Evolutionary conservation across 345 rosid genomes (phyloP).

Genomic region (Lumnitzera littorea): DNA sequence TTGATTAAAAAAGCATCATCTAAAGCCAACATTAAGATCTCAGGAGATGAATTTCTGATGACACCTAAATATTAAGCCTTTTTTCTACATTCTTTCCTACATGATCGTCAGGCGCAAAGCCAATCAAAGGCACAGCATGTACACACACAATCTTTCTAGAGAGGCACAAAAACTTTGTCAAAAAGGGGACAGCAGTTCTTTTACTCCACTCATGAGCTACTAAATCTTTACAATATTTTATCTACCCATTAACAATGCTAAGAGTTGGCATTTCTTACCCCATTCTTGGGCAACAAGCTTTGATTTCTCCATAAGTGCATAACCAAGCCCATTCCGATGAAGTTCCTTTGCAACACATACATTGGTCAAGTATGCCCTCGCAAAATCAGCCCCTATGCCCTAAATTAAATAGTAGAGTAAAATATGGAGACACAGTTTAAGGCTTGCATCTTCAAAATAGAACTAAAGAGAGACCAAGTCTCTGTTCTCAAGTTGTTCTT

Average conservation of each 20-base stretch:
- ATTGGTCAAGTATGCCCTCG: conserved; percentile 84
- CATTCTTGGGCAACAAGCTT: conserved; percentile 61
- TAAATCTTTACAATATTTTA: neutral
- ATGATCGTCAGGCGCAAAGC: too few species aligned
- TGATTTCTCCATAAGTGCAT: conserved; percentile 45
- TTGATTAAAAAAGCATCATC: too few species aligned
- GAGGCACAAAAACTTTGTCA: too few species aligned
- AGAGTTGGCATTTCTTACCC: conserved; percentile 41
- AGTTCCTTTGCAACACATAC: conserved; percentile 84
- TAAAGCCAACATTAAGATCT: too few species aligned
- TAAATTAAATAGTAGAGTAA: neutral
- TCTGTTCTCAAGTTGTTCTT: too few species aligned
- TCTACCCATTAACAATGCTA: neutral
- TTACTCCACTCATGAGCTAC: neutral
- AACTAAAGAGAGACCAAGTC: too few species aligned
- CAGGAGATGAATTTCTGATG: too few species aligned
- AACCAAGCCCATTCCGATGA: conserved; percentile 67
- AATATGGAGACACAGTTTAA: neutral
- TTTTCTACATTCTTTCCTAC: too few species aligned
- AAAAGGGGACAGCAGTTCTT: neutral
- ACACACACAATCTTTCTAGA: too few species aligned
- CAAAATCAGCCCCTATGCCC: conserved; percentile 62
- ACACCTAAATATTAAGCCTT: too few species aligned
- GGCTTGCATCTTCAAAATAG: too few species aligned
- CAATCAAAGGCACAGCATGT: too few species aligned